Conservation (phyloP, 306 rosid species). For the Gastrolobium bilobum region DNA sequence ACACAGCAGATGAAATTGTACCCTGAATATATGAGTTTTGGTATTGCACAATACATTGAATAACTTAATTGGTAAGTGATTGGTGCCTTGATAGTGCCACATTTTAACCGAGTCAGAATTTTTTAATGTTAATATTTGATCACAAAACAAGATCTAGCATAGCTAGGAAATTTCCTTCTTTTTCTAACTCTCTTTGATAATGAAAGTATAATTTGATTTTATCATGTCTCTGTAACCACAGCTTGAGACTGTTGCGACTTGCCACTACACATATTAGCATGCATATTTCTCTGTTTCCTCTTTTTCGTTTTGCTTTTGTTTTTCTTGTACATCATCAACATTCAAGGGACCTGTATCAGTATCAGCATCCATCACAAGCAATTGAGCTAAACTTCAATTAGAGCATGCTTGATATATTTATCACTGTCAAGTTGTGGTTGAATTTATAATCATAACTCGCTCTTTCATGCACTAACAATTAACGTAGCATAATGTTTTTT, state of each 20-base stretch:
- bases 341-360: neutral
- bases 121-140: neutral
- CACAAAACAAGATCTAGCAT: neutral
- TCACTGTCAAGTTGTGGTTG: slow-evolving; percentile 16
- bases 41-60: neutral
- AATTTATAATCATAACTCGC: neutral
- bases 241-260: neutral
- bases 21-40: neutral
- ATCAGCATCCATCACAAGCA: neutral
- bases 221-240: neutral
- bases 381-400: slow-evolving; percentile 5
- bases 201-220: neutral
- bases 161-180: neutral
- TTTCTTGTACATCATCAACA: neutral
- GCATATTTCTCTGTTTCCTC: neutral
- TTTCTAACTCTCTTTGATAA: neutral
- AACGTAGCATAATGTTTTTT: slow-evolving; percentile 8
- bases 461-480: slow-evolving; percentile 8
- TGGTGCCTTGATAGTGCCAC: neutral
- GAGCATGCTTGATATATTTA: neutral
- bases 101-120: neutral
- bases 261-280: neutral
- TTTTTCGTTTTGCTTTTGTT: neutral
- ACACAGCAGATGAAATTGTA: neutral
- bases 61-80: neutral